Conservation (phyloP, 345 rosid species). For the Citrus trifoliata region DNA sequence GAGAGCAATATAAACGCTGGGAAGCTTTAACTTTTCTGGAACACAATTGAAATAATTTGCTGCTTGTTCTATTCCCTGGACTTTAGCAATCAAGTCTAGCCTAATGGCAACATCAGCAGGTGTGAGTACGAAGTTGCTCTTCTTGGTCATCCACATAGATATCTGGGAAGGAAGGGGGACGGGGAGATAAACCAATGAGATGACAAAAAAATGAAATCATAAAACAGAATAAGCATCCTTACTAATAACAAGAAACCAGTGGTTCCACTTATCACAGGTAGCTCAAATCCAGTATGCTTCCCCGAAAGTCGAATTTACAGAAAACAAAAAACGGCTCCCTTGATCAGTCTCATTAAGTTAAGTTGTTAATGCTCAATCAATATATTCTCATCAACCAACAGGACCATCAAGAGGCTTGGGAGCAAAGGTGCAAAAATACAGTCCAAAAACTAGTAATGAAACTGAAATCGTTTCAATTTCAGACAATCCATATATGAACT, state of each 20-base stretch:
- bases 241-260: not conserved
- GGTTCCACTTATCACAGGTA: not conserved
- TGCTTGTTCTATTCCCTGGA: slow-evolving; percentile 33
- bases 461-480: too few species aligned
- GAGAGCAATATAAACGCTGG: slow-evolving; percentile 29
- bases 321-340: too few species aligned
- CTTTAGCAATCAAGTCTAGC: slow-evolving; percentile 40
- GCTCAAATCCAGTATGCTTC: not conserved
- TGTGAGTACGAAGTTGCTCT: not conserved
- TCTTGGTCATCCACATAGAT: slow-evolving; percentile 43
- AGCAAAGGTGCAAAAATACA: too few species aligned
- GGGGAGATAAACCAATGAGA: not conserved
- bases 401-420: not conserved
- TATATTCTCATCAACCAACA: too few species aligned
- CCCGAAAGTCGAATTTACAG: not conserved
- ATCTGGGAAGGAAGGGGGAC: slow-evolving; percentile 21
- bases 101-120: slow-evolving; percentile 25
- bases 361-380: not conserved
- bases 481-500: not conserved
- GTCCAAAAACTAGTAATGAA: not conserved
- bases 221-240: too few species aligned
- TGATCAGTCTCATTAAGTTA: too few species aligned
- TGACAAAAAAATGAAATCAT: not conserved
- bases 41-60: slow-evolving; percentile 27
- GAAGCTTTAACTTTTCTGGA: slow-evolving; percentile 13